phyloP scores from a whole-genome alignment of 345 rosid genomes.

The Salix brachista region DNA sequence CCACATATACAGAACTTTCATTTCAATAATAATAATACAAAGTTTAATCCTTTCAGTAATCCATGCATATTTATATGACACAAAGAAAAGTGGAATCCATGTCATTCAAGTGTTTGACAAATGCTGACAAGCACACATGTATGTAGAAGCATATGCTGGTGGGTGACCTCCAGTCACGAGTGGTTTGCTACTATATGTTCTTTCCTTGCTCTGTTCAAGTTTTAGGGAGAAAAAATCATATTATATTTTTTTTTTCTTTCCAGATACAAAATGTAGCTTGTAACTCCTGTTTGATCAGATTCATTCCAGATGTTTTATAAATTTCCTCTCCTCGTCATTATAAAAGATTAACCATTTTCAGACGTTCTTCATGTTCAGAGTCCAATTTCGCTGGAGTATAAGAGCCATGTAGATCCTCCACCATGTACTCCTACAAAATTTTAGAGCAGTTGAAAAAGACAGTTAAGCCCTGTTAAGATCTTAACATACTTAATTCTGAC shows the following conservation, averaged over 20 bases:
- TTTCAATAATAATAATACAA: not conserved
- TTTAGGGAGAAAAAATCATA: not conserved
- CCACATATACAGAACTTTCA: not conserved
- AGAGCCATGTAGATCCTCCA: constrained; percentile 86
- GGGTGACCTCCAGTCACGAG: not conserved
- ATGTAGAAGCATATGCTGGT: not conserved
- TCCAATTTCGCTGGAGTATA: constrained; percentile 80
- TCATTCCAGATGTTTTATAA: not conserved
- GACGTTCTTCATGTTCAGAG: constrained; percentile 65
- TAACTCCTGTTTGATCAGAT: not conserved
- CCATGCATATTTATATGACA: not conserved
- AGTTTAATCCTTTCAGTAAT: not conserved
- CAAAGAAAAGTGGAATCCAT: too few relatives aligned
- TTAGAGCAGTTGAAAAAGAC: not conserved
- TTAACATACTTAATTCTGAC: not conserved
- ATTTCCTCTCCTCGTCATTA: constrained; percentile 17
- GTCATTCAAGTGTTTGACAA: not conserved
- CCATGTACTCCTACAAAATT: constrained; percentile 63
- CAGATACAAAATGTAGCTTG: not conserved
- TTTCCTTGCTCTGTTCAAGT: not conserved
- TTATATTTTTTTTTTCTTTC: not conserved
- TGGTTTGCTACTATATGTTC: not conserved
- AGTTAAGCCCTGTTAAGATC: not conserved
- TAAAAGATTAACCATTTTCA: constrained; percentile 78
- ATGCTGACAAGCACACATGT: not conserved